These are phyloP conservation scores for Byssothecium circinans DNA, from an alignment of 2,329 filamentous ascomycete genomes.

Conservation along the genomic window DNA sequence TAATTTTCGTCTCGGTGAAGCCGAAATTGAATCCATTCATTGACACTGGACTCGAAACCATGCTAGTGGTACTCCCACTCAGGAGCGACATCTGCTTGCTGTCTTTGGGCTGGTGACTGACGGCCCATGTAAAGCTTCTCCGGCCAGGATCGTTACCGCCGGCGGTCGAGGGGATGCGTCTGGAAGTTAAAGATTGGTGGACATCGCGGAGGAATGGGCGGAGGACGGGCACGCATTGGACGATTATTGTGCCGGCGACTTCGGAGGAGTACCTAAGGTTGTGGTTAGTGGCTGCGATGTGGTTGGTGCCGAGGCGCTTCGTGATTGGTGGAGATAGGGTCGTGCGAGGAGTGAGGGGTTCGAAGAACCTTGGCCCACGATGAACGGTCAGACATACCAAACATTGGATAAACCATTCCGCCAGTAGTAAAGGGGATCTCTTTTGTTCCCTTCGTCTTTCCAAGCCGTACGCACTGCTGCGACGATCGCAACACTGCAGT, in stretches of 20 bases:
- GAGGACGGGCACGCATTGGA: slow-evolving; percentile 57
- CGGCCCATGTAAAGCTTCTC: slow-evolving; percentile 6
- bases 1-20: slow-evolving; percentile 8
- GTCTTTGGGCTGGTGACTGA: not conserved
- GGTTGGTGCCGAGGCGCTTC: not conserved
- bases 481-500: slow-evolving; percentile 51
- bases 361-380: too few species aligned
- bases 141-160: not conserved
- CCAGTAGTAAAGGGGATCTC: slow-evolving; percentile 51
- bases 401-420: slow-evolving; percentile 1
- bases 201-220: slow-evolving; percentile 52
- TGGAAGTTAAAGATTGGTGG: slow-evolving; percentile 44
- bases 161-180: slow-evolving; percentile 6
- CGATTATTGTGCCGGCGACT: slow-evolving; percentile 57
- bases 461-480: slow-evolving; percentile 53
- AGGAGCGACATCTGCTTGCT: not conserved
- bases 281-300: not conserved
- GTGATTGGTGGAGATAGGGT: slow-evolving; percentile 1
- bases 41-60: not conserved
- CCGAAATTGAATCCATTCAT: slow-evolving; percentile 9
- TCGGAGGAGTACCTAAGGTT: slow-evolving; percentile 43
- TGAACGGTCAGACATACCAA: slow-evolving; percentile 1
- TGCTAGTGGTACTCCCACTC: not conserved
- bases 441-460: slow-evolving; percentile 54
- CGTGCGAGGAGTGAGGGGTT: too few species aligned